These are phyloP conservation scores for Penicillium daleae DNA, from an alignment of 495 filamentous ascomycete genomes.

Conservation along the genomic window DNA sequence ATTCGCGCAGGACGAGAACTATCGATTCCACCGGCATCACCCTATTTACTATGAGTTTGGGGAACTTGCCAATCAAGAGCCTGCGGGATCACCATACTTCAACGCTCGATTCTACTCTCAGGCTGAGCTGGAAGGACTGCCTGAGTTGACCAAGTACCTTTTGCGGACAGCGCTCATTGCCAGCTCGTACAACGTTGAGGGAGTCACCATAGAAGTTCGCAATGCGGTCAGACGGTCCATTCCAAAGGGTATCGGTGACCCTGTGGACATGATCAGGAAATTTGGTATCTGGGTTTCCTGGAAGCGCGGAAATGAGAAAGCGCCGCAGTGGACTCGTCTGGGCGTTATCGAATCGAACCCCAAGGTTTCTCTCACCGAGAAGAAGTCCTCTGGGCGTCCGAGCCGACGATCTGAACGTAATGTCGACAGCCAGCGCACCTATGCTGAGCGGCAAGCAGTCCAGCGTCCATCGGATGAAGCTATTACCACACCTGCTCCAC, in stretches of 20 bases:
- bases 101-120: conserved; percentile 70
- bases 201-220: conserved; percentile 56
- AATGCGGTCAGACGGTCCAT: conserved; percentile 68
- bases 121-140: conserved; percentile 69
- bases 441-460: conserved; percentile 50
- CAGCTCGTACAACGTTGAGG: conserved; percentile 63
- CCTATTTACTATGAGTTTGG: conserved; percentile 64
- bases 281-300: conserved; percentile 75
- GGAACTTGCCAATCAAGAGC: conserved; percentile 53
- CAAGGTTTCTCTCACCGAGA: conserved; percentile 47
- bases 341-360: conserved; percentile 51
- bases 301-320: conserved; percentile 72
- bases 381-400: conserved; percentile 47
- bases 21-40: conserved; percentile 55
- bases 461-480: conserved; percentile 42
- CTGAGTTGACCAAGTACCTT: conserved; percentile 65
- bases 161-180: conserved; percentile 71
- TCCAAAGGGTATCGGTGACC: conserved; percentile 64
- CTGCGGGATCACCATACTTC: conserved; percentile 48
- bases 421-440: conserved; percentile 47
- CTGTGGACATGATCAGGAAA: conserved; percentile 59
- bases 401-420: conserved; percentile 53
- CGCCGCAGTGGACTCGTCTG: conserved; percentile 66
- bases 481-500: conserved; percentile 20
- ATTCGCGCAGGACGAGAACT: conserved; percentile 58